Conservation (phyloP, 495 filamentous ascomycete genomes). For the Xylaria longipes region DNA sequence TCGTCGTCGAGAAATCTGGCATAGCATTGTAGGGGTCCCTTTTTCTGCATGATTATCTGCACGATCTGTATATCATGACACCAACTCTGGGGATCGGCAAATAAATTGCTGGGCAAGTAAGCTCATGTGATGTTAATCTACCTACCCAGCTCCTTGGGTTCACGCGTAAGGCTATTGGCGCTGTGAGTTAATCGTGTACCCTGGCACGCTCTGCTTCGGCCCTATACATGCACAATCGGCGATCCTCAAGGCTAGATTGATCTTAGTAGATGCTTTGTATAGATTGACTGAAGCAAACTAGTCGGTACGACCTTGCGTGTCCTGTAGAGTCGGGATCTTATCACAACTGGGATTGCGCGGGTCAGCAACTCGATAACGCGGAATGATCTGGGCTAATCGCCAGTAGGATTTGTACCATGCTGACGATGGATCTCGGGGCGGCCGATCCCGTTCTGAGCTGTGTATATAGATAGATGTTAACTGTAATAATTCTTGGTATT, state of each 20-base stretch:
- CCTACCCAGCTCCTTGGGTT: not conserved
- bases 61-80: slow-evolving; percentile 23
- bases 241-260: slow-evolving; percentile 14
- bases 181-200: not conserved
- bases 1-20: not conserved
- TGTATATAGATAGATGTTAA: not conserved
- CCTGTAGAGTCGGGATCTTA: not conserved
- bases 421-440: not conserved
- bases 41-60: slow-evolving; percentile 17
- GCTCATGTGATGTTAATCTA: not conserved
- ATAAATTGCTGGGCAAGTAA: not conserved
- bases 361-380: not conserved
- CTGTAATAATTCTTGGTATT: not conserved
- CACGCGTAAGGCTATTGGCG: not conserved
- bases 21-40: not conserved
- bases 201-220: not conserved
- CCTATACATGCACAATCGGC: not conserved
- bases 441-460: not conserved
- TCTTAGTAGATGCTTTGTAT: not conserved
- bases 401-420: not conserved
- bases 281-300: not conserved
- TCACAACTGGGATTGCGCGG: not conserved
- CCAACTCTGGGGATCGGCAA: slow-evolving; percentile 7
- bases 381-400: not conserved
- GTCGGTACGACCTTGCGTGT: not conserved